phyloP scores from a whole-genome alignment of 441 rosid species.

The Biscutella laevigata region DNA sequence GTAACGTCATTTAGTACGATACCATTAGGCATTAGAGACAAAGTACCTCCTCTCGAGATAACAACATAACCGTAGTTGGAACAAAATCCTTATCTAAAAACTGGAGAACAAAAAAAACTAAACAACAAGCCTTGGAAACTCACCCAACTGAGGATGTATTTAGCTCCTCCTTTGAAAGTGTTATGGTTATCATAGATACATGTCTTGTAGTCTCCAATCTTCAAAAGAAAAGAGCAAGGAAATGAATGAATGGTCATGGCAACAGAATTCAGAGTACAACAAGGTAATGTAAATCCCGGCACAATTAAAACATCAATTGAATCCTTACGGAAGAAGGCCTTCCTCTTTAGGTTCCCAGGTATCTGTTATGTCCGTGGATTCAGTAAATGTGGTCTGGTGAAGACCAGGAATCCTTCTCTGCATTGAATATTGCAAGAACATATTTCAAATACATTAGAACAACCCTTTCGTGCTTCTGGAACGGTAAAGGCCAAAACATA shows the following conservation, averaged over 20 bases:
- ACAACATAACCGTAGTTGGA: background rate
- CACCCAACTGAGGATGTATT: conserved; percentile 66
- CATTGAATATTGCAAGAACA: background rate
- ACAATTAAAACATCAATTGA: background rate
- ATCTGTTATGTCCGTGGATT: conserved; percentile 89
- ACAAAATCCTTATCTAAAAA: background rate
- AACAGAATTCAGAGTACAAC: background rate
- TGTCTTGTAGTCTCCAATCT: conserved; percentile 77
- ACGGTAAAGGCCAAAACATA: conserved; percentile 4
- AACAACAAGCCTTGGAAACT: conserved; percentile 24
- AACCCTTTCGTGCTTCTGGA: background rate
- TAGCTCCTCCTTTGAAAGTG: conserved; percentile 66
- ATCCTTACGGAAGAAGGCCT: conserved; percentile 91
- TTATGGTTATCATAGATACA: conserved; percentile 80
- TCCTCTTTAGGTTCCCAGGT: conserved; percentile 94
- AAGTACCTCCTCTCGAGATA: background rate
- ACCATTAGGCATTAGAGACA: background rate
- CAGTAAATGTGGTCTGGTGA: conserved; percentile 69
- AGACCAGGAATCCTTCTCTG: conserved; percentile 91
- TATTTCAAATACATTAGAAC: background rate
- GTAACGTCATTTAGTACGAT: conserved; percentile 3
- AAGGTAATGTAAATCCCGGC: background rate
- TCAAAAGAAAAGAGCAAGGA: background rate
- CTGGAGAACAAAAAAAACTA: background rate
- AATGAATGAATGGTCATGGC: background rate